Evolutionary conservation across 192 early-diverging fungal genomes (phyloP).

Genomic region (Gryganskiella cystojenkinii): DNA sequence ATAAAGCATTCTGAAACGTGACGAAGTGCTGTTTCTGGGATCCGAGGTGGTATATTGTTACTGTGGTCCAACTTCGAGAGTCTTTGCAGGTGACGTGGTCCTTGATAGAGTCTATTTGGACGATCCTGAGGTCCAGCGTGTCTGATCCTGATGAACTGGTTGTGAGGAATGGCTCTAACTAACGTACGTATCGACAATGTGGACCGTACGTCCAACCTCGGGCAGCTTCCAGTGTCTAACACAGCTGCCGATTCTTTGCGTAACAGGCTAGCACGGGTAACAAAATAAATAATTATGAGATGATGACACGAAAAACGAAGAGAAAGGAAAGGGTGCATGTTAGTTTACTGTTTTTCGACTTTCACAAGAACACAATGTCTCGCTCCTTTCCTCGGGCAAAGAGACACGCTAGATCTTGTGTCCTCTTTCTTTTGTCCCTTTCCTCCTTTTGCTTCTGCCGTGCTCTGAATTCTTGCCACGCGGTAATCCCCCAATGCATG

Average conservation of each 20-base stretch:
- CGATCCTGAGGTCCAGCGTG: no score
- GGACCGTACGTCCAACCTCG: constrained; percentile 48
- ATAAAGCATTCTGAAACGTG: background rate
- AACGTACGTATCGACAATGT: constrained; percentile 53
- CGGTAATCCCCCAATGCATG: no score
- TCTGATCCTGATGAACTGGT: background rate
- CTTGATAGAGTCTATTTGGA: background rate
- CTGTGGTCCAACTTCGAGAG: no score
- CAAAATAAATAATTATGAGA: background rate
- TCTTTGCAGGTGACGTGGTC: background rate
- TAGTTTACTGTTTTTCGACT: background rate
- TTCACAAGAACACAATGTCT: no score
- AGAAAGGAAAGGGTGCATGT: background rate
- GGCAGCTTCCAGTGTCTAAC: constrained; percentile 49
- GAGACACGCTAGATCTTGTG: no score
- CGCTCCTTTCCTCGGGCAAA: no score
- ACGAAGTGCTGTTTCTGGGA: background rate
- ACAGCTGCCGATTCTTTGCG: constrained; percentile 50
- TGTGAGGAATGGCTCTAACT: background rate
- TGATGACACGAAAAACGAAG: background rate
- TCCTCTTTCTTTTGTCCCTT: no score
- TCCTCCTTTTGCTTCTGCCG: no score
- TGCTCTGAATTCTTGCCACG: no score
- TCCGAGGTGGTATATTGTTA: background rate
- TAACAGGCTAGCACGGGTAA: constrained; percentile 27